A percentile compares a stretch with the other conserved stretches of the same genome.
Evolutionary conservation across 1,284 basidiomycete species (phyloP).

Genomic region (Thelephora terrestris): DNA sequence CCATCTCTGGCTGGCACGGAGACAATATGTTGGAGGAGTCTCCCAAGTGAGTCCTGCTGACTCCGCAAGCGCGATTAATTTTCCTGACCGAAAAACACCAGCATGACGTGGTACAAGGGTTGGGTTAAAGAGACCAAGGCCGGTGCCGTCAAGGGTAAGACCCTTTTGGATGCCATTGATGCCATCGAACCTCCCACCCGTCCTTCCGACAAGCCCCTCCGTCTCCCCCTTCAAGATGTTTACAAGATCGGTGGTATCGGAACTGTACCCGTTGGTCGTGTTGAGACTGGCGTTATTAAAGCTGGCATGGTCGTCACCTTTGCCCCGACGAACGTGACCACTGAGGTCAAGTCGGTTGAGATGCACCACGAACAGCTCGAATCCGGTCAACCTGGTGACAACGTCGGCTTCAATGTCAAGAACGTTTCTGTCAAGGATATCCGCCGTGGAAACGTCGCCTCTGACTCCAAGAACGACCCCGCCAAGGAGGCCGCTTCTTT

Average conservation of each 20-base stretch:
- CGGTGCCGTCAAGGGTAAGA: constrained; percentile 94
- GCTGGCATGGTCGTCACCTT: constrained; percentile 99
- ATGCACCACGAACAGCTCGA: constrained; percentile 99
- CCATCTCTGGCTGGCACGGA: constrained; percentile 99
- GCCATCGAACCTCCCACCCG: constrained; percentile 96
- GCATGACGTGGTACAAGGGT: constrained; percentile 99
- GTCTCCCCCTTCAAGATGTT: constrained; percentile 99
- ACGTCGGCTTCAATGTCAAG: constrained; percentile 99
- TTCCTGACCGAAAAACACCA: constrained; percentile 24
- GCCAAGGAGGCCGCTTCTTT: constrained; percentile 99
- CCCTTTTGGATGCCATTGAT: constrained; percentile 98
- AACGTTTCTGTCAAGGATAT: constrained; percentile 99
- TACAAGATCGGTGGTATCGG: constrained; percentile 99
- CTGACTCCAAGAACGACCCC: constrained; percentile 99
- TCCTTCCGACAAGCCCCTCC: constrained; percentile 99
- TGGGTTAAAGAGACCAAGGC: constrained; percentile 95
- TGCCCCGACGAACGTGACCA: constrained; percentile 96
- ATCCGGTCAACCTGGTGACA: constrained; percentile 96
- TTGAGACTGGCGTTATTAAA: constrained; percentile 99
- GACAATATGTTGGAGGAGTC: constrained; percentile 99
- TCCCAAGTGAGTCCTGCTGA: constrained; percentile 52
- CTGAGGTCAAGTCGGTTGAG: constrained; percentile 99
- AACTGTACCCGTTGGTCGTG: constrained; percentile 99
- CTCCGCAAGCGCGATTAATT: constrained; percentile 8
- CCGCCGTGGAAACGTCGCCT: constrained; percentile 97